Conservation (phyloP, 2,329 filamentous ascomycete genomes). For the Emmonsiellopsis sp. region DNA sequence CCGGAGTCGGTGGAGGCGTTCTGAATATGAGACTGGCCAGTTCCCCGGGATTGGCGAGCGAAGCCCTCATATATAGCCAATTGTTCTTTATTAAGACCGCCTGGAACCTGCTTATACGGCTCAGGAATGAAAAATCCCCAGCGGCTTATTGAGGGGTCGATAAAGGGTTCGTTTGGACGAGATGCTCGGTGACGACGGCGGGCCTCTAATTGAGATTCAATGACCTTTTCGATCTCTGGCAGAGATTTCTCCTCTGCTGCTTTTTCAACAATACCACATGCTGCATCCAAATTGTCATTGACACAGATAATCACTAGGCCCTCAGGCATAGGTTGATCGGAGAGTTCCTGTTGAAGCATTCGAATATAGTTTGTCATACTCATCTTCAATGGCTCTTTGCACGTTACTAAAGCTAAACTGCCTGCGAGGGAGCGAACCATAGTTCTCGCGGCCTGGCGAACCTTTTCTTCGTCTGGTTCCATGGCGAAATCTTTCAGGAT, state of each 20-base stretch:
- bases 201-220: conserved; percentile 69
- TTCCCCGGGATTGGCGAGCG: conserved; percentile 69
- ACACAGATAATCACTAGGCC: conserved; percentile 97
- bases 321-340: conserved; percentile 71
- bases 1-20: conserved; percentile 50
- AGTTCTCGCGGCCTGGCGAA: conserved; percentile 77
- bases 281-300: conserved; percentile 90
- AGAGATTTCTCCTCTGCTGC: conserved; percentile 89
- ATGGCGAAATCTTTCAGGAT: conserved; percentile 94
- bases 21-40: conserved; percentile 44
- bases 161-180: conserved; percentile 74
- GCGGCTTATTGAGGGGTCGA: conserved; percentile 70
- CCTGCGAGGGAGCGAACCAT: conserved; percentile 94
- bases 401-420: conserved; percentile 91
- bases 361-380: conserved; percentile 98
- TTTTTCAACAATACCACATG: conserved; percentile 89
- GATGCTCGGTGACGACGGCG: conserved; percentile 67
- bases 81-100: conserved; percentile 81
- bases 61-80: conserved; percentile 97
- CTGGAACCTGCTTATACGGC: conserved; percentile 77
- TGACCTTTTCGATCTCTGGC: conserved; percentile 89
- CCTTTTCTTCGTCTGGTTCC: conserved; percentile 78
- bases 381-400: conserved; percentile 89
- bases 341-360: conserved; percentile 59
- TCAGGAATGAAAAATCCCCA: conserved; percentile 93